Conservation (phyloP, 441 rosid genomes). For the Adansonia rubrostipa region DNA sequence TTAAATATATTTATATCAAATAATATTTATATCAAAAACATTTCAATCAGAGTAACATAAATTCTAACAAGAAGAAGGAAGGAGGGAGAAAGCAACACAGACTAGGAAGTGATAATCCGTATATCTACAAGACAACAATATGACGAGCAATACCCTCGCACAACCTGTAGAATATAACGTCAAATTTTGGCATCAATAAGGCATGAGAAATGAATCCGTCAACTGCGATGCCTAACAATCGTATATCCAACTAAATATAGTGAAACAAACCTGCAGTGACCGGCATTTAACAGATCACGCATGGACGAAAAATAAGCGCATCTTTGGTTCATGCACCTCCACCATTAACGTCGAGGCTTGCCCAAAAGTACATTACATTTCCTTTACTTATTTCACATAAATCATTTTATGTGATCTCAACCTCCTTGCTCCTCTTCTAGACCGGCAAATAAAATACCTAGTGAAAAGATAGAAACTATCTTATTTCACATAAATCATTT, state of each 20-base stretch:
- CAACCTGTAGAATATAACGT: not conserved
- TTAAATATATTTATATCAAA: no score
- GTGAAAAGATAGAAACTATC: constrained; percentile 16
- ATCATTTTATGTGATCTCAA: constrained; percentile 67
- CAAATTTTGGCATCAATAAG: constrained; percentile 10
- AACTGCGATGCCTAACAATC: constrained; percentile 1
- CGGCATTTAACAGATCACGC: constrained; percentile 91
- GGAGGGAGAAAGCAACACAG: not conserved
- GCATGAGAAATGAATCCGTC: not conserved
- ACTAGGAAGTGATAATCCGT: not conserved
- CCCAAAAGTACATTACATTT: constrained; percentile 91
- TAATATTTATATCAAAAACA: no score
- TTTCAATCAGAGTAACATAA: no score
- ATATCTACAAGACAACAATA: constrained; percentile 1
- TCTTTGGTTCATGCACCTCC: constrained; percentile 43
- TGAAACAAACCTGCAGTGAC: constrained; percentile 78
- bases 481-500: not conserved
- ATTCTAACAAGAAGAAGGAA: not conserved
- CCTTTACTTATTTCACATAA: constrained; percentile 56
- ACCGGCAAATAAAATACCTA: constrained; percentile 45
- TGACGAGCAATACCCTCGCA: constrained; percentile 9
- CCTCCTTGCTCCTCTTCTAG: constrained; percentile 65
- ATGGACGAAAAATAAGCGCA: constrained; percentile 89
- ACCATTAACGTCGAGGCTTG: constrained; percentile 62
- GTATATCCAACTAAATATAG: constrained; percentile 21